Evolutionary conservation across 2,329 filamentous ascomycete genomes (phyloP).

Genomic region (Aspergillus felis): DNA sequence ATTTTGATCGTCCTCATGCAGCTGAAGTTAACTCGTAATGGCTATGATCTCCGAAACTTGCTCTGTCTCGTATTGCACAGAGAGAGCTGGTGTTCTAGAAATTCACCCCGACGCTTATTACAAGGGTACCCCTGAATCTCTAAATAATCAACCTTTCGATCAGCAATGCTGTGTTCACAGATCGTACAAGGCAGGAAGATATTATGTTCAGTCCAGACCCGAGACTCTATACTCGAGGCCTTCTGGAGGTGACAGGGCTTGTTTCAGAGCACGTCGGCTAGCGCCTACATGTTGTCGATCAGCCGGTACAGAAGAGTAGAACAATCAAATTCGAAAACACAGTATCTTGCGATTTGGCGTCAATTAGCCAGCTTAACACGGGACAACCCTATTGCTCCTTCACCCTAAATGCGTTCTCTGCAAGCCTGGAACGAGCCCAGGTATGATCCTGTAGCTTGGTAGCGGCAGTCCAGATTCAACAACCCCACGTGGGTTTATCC

Average conservation of each 20-base stretch:
- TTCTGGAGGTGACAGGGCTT: not conserved
- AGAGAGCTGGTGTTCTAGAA: too few species aligned
- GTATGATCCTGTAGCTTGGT: not conserved
- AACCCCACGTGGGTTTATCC: too few species aligned
- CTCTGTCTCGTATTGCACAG: not conserved
- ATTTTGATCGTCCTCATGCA: not conserved
- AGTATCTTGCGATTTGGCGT: too few species aligned
- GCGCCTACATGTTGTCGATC: not conserved
- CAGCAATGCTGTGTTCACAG: too few species aligned
- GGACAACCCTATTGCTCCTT: not conserved
- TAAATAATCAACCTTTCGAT: not conserved
- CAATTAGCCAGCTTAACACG: too few species aligned
- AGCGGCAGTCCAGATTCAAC: not conserved
- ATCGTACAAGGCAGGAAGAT: too few species aligned
- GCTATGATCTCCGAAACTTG: not conserved
- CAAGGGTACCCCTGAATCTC: not conserved
- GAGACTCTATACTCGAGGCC: too few species aligned
- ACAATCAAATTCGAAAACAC: too few species aligned
- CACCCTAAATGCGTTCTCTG: not conserved
- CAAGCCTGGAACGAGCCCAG: not conserved
- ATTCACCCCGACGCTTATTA: not conserved
- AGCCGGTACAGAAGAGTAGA: not conserved
- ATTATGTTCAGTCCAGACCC: too few species aligned
- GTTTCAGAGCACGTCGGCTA: not conserved
- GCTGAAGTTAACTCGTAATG: not conserved